Percentiles rank a stretch among this genome's conserved stretches.
Evolutionary conservation across 768 basidiomycete genomes (phyloP).

Genomic region (Rhodotorula kratochvilovae): DNA sequence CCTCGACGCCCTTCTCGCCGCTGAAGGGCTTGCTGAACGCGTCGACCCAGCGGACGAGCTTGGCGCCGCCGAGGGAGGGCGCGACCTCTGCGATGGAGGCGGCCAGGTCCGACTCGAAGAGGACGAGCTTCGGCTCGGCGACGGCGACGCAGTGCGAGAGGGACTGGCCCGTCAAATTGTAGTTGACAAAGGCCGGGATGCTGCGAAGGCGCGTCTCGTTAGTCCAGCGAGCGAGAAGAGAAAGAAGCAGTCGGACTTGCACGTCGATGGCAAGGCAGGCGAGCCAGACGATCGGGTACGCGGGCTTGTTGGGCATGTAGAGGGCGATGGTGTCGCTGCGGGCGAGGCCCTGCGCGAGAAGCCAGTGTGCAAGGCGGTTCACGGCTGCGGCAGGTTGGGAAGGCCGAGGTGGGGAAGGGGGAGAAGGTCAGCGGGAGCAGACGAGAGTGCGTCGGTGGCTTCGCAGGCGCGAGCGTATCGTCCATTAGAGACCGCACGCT

Average conservation of each 20-base stretch:
- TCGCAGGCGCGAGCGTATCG: too few relatives aligned
- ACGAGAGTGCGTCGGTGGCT: too few relatives aligned
- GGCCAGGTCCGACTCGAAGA: slow-evolving; percentile 31
- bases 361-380: slow-evolving; percentile 23
- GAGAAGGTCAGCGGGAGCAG: not conserved
- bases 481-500: too few relatives aligned
- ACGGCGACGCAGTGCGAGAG: slow-evolving; percentile 36
- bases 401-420: not conserved
- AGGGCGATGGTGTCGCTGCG: slow-evolving; percentile 26
- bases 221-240: not conserved
- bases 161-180: slow-evolving; percentile 23
- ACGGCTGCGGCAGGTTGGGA: slow-evolving; percentile 6
- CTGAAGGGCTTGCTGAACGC: not conserved
- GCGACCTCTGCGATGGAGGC: slow-evolving; percentile 13
- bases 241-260: not conserved
- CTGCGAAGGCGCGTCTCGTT: not conserved
- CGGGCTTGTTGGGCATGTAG: slow-evolving; percentile 38
- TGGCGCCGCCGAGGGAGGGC: not conserved
- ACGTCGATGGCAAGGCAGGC: slow-evolving; percentile 33
- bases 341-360: slow-evolving; percentile 12
- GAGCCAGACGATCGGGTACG: slow-evolving; percentile 30
- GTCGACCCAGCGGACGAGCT: slow-evolving; percentile 22
- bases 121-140: slow-evolving; percentile 18
- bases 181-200: slow-evolving; percentile 40
- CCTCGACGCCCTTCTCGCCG: slow-evolving; percentile 3